Conservation (phyloP, 2,329 filamentous ascomycete genomes). For the Salinomyces thailandicus region DNA sequence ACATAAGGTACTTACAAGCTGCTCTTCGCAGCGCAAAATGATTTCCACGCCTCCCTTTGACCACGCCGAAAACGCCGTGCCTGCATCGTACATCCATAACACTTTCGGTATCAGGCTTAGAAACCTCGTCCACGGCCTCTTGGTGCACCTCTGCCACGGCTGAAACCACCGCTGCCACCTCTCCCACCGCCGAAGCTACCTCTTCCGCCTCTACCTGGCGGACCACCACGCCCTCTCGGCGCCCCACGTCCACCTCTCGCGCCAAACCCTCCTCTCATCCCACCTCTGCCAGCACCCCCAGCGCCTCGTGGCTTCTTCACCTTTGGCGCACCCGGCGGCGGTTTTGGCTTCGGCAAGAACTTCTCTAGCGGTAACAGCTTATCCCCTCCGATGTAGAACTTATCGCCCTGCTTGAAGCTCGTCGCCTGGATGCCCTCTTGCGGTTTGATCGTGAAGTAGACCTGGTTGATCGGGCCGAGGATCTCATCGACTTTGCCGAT, state of each 20-base stretch:
- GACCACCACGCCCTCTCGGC: constrained; percentile 42
- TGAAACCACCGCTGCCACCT: constrained; percentile 22
- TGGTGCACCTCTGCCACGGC: constrained; percentile 21
- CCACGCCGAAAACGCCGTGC: constrained; percentile 2
- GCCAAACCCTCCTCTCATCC: constrained; percentile 14
- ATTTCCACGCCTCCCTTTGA: neutral
- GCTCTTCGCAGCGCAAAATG: no score
- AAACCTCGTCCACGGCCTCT: constrained; percentile 29
- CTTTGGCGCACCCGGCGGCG: constrained; percentile 52
- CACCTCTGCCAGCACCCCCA: constrained; percentile 30
- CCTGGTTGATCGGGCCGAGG: constrained; percentile 91
- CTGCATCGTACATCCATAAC: constrained; percentile 1
- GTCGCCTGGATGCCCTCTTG: constrained; percentile 90
- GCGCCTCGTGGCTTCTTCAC: constrained; percentile 58
- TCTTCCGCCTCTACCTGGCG: constrained; percentile 42
- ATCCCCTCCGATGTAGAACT: constrained; percentile 81
- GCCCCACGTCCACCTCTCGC: constrained; percentile 35
- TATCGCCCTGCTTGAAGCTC: constrained; percentile 92
- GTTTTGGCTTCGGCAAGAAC: constrained; percentile 93
- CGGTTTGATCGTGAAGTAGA: constrained; percentile 97
- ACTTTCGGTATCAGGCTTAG: constrained; percentile 4
- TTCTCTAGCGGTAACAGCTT: constrained; percentile 91
- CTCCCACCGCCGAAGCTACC: constrained; percentile 31
- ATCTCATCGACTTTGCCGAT: constrained; percentile 97
- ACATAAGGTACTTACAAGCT: no score